Percentiles rank a stretch among this genome's conserved stretches.
phyloP scores from a whole-genome alignment of 352 stramenopile species.

The Globisporangium parvum region DNA sequence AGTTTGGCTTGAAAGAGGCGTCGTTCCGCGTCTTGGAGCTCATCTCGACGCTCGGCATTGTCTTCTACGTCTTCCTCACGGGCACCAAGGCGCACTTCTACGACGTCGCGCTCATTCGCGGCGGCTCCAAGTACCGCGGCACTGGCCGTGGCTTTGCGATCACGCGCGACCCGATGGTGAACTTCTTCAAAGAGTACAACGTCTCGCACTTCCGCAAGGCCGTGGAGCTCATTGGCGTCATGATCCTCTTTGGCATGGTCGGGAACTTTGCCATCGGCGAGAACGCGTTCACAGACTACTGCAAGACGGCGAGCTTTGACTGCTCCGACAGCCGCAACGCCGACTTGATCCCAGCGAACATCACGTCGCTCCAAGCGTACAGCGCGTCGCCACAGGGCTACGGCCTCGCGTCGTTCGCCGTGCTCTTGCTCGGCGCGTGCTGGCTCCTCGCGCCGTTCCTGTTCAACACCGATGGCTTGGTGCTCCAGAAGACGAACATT shows the following conservation, averaged over 20 bases:
- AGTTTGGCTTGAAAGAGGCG: slow-evolving; percentile 76
- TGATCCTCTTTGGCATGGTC: slow-evolving; percentile 78
- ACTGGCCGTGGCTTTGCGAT: slow-evolving; percentile 86
- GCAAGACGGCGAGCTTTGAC: slow-evolving; percentile 24
- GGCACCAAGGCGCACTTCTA: slow-evolving; percentile 87
- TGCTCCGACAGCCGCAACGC: slow-evolving; percentile 35
- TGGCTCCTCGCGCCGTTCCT: slow-evolving; percentile 83
- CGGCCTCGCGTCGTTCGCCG: slow-evolving; percentile 73
- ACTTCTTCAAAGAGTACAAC: slow-evolving; percentile 86
- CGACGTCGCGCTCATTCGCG: slow-evolving; percentile 76
- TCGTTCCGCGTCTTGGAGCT: slow-evolving; percentile 72
- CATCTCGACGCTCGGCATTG: slow-evolving; percentile 68
- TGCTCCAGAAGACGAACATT: slow-evolving; percentile 76
- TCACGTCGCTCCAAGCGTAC: slow-evolving; percentile 59
- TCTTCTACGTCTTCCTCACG: slow-evolving; percentile 87
- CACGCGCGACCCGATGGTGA: slow-evolving; percentile 80
- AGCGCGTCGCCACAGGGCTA: slow-evolving; percentile 63
- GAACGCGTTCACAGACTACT: slow-evolving; percentile 37
- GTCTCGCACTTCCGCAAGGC: slow-evolving; percentile 87
- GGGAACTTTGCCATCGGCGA: slow-evolving; percentile 72
- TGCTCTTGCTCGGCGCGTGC: slow-evolving; percentile 73
- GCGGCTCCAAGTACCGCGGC: slow-evolving; percentile 81
- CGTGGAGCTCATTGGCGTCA: slow-evolving; percentile 79
- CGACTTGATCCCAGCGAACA: slow-evolving; percentile 54
- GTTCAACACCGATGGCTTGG: slow-evolving; percentile 87